phyloP scores from a whole-genome alignment of 2,329 filamentous ascomycete species.

The Colletotrichum incanum region DNA sequence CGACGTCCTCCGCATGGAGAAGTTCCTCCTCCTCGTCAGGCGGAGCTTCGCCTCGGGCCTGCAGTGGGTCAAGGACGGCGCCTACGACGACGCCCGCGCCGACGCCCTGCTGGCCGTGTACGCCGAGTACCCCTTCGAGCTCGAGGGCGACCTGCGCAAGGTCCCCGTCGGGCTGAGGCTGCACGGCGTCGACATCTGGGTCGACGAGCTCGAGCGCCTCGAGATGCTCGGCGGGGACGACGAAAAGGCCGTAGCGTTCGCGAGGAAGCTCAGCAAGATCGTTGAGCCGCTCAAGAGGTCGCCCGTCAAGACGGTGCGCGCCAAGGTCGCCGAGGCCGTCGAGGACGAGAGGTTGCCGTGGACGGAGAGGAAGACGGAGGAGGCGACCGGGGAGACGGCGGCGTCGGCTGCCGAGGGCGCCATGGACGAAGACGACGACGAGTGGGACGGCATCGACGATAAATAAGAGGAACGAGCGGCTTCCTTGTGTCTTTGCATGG shows the following conservation, averaged over 20 bases:
- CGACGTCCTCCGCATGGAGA: slow-evolving; percentile 87
- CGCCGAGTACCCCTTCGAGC: slow-evolving; percentile 59
- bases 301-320: slow-evolving; percentile 80
- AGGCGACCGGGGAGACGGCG: slow-evolving; percentile 51
- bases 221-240: slow-evolving; percentile 64
- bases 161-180: slow-evolving; percentile 88
- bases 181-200: slow-evolving; percentile 91
- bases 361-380: slow-evolving; percentile 62
- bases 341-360: slow-evolving; percentile 81
- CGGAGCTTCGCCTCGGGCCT: slow-evolving; percentile 84
- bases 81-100: slow-evolving; percentile 51
- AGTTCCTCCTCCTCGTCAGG: slow-evolving; percentile 89
- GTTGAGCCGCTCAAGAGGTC: slow-evolving; percentile 71
- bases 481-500: slow-evolving; percentile 34
- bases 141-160: slow-evolving; percentile 60
- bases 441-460: slow-evolving; percentile 39
- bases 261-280: slow-evolving; percentile 68
- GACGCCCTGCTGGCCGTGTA: slow-evolving; percentile 55
- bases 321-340: slow-evolving; percentile 78
- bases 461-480: slow-evolving; percentile 5
- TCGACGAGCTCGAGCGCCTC: slow-evolving; percentile 88
- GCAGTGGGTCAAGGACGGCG: slow-evolving; percentile 56
- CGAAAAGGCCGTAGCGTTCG: slow-evolving; percentile 60
- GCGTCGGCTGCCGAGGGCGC: slow-evolving; percentile 55
- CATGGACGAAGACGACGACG: slow-evolving; percentile 51